Base-by-base conservation (phyloP, 179 eudicot species). In the Camellia oleifera region DNA sequence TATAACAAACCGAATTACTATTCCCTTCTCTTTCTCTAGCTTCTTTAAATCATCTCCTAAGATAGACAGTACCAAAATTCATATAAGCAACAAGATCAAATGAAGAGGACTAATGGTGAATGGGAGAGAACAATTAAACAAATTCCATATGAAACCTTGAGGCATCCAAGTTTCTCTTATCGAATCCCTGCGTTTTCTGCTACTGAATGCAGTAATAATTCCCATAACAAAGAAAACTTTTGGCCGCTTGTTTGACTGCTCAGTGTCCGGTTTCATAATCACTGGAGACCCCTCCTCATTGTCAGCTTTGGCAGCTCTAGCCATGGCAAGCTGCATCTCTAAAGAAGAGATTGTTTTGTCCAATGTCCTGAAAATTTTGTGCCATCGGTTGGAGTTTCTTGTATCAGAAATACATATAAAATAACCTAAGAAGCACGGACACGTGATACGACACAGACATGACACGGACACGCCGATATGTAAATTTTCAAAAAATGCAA, bases 161-260 rank as follows among this genome's bases (percentile, higher is more conserved):
- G 97, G 97, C 97, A 92, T 89, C 97, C 97, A 92, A 74, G 92
- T 89, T 77, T 91, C 81, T 73, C 97, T 81, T 52, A 92, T 87
- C 17, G 97, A 92, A 82, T 92, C 93, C 75, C 97, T 84, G 77
- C 94, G 88, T 79, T 84, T 92, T 76, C 91, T 86, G 89, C 92
- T 92, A 81, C 91, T 92, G 79, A 92, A 92, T 73, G 91, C 93
- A 71, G 97, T 92, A 48, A 91, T 91, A 48, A 92, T 89, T 77
- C 97, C 94, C 92, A 91, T 89, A 4, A 92, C 92, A 81, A 91
- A 86, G 83, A 92, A 89, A 72, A 85, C 85, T 70, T 88, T 92
- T 23, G 88, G 89, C 7, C 89, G 87, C 54, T 79, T 67, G 45
- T 74, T 85, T 6, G 79, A 80, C 32, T 70, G 67, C 64, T 77